Evolutionary conservation across 371 early-diverging fungal genomes (phyloP).

Genomic region (Mucor circinelloides): DNA sequence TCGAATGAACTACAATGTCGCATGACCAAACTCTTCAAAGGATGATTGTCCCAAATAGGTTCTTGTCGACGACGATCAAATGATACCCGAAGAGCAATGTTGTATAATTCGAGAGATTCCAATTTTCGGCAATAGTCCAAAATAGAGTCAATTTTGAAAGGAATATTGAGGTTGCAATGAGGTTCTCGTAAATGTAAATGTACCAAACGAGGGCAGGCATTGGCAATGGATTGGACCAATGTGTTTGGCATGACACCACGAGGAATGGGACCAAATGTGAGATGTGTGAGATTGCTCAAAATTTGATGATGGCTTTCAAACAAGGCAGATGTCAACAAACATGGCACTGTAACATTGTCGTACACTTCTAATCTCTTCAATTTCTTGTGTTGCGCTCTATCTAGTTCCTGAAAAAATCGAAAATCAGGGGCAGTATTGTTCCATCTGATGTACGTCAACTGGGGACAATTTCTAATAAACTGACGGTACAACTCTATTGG

Average conservation of each 20-base stretch:
- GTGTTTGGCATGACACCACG: slow-evolving; percentile 6
- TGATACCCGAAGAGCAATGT: slow-evolving; percentile 17
- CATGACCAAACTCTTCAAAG: slow-evolving; percentile 8
- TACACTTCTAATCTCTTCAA: slow-evolving; percentile 8
- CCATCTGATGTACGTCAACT: background rate
- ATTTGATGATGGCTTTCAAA: slow-evolving; percentile 9
- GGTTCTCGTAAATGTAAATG: slow-evolving; percentile 10
- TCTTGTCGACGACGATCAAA: background rate
- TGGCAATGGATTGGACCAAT: slow-evolving; percentile 4
- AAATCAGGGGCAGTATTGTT: slow-evolving; percentile 17
- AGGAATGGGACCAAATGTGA: slow-evolving; percentile 18
- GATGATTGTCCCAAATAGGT: background rate
- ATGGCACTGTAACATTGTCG: slow-evolving; percentile 1
- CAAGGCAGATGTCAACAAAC: slow-evolving; percentile 3
- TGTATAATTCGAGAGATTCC: background rate
- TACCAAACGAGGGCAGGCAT: slow-evolving; percentile 10
- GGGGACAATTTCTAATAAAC: slow-evolving; percentile 10
- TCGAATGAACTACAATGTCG: slow-evolving; percentile 18
- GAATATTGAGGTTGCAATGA: slow-evolving; percentile 7
- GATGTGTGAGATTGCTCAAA: background rate
- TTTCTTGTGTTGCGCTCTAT: background rate
- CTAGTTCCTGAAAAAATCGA: slow-evolving; percentile 12
- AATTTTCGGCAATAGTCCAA: slow-evolving; percentile 10
- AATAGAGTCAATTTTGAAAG: slow-evolving; percentile 15
- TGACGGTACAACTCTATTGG: slow-evolving; percentile 6